phyloP scores from a whole-genome alignment of 2,329 filamentous ascomycete genomes.

The Dactylella cylindrospora region DNA sequence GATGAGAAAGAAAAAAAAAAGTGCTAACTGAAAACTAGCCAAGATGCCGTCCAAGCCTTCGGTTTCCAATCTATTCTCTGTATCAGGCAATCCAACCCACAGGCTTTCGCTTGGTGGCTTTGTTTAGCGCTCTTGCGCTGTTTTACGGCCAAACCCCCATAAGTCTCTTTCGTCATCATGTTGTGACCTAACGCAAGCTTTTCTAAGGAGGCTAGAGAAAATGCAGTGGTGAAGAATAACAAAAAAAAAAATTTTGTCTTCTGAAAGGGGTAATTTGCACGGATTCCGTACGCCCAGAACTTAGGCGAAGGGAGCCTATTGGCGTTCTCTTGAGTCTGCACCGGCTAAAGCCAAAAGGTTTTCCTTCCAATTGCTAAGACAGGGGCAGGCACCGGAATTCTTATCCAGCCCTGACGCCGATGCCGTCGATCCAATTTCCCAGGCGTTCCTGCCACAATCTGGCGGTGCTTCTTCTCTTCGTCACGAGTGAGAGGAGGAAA shows the following conservation, averaged over 20 bases:
- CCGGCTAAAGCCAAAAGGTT: constrained; percentile 3
- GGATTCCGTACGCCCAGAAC: constrained; percentile 19
- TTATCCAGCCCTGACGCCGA: background rate
- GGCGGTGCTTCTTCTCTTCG: constrained; percentile 28
- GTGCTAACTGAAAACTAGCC: background rate
- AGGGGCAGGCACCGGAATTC: background rate
- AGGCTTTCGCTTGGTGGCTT: background rate
- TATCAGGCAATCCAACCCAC: constrained; percentile 7
- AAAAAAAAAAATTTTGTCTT: background rate
- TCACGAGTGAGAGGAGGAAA: too few species aligned
- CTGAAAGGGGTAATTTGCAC: constrained; percentile 31
- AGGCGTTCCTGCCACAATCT: constrained; percentile 17
- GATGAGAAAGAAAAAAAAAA: background rate
- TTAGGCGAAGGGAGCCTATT: constrained; percentile 6
- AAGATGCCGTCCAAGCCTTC: constrained; percentile 1
- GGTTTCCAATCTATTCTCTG: background rate
- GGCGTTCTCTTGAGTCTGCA: constrained; percentile 11
- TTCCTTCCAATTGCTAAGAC: constrained; percentile 1
- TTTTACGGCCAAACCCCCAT: constrained; percentile 10
- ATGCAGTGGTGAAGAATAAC: too few species aligned
- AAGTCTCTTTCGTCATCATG: constrained; percentile 36
- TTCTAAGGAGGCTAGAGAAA: too few species aligned
- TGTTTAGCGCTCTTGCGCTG: too few species aligned
- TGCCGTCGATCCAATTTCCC: constrained; percentile 25
- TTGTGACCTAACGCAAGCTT: too few species aligned